These are phyloP conservation scores for Ligustrum vulgare DNA, from an alignment of 257 asterid species.

Conservation along the genomic window DNA sequence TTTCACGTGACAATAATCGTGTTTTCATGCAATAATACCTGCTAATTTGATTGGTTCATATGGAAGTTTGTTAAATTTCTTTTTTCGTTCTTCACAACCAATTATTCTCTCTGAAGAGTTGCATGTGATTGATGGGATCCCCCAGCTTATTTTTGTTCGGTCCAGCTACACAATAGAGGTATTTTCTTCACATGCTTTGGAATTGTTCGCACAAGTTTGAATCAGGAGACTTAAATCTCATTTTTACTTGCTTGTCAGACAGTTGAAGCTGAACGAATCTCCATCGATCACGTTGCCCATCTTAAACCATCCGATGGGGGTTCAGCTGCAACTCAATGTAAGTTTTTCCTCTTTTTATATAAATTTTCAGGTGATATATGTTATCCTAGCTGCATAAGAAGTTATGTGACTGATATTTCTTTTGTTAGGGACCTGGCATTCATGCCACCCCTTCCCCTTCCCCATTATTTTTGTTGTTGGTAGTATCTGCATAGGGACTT, in stretches of 20 bases:
- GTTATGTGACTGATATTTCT: not conserved
- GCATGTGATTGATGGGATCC: conserved; percentile 90
- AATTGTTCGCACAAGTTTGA: conserved; percentile 12
- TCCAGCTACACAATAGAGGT: conserved; percentile 96
- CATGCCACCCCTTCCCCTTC: not conserved
- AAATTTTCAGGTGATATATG: not conserved
- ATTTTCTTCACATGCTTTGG: conserved; percentile 18
- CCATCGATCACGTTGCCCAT: conserved; percentile 98
- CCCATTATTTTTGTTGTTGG: not conserved
- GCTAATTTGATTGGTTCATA: conserved; percentile 5
- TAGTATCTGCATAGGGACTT: not conserved
- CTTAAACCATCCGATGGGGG: conserved; percentile 98
- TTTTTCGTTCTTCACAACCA: conserved; percentile 11
- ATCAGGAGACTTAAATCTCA: conserved; percentile 8
- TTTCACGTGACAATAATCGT: conserved; percentile 6
- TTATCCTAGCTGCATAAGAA: not conserved
- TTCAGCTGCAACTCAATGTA: conserved; percentile 97
- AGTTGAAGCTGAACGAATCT: conserved; percentile 96
- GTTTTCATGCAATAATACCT: not conserved
- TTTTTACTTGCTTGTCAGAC: conserved; percentile 52
- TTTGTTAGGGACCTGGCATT: not conserved
- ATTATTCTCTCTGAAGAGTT: conserved; percentile 56
- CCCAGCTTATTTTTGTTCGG: conserved; percentile 88
- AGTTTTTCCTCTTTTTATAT: conserved; percentile 28
- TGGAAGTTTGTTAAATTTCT: conserved; percentile 10